Percentiles rank a stretch among this genome's conserved stretches.
phyloP scores from a whole-genome alignment of 2,329 filamentous ascomycete species.

The Cladosporium sp. region DNA sequence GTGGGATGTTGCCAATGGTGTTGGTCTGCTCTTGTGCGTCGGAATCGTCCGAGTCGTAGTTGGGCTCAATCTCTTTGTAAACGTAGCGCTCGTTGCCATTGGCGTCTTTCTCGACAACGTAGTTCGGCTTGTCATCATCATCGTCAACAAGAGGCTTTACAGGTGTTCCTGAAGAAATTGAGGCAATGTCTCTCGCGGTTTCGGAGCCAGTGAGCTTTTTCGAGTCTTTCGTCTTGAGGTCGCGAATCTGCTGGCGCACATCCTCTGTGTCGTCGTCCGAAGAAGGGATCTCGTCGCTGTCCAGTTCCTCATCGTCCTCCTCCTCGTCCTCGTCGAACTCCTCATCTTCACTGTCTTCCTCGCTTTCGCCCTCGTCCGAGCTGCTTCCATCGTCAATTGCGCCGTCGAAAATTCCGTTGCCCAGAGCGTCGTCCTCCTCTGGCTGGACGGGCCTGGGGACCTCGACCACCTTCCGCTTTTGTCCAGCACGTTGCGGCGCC shows the following conservation, averaged over 20 bases:
- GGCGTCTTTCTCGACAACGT: constrained; percentile 71
- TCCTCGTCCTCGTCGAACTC: constrained; percentile 26
- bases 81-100: constrained; percentile 89
- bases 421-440: constrained; percentile 37
- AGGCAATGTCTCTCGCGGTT: constrained; percentile 28
- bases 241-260: constrained; percentile 47
- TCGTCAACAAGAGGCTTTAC: constrained; percentile 26
- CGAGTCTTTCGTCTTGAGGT: constrained; percentile 39
- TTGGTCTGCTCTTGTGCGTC: constrained; percentile 78
- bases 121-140: constrained; percentile 48
- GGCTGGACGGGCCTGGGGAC: constrained; percentile 32
- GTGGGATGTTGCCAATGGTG: constrained; percentile 91
- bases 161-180: constrained; percentile 25
- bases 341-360: constrained; percentile 36
- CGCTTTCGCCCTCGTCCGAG: constrained; percentile 31
- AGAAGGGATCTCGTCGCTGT: constrained; percentile 43
- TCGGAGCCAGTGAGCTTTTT: constrained; percentile 32
- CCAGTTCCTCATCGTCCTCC: constrained; percentile 39
- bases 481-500: constrained; percentile 36
- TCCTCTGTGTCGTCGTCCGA: constrained; percentile 43
- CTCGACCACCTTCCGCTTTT: constrained; percentile 48
- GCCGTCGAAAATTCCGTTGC: constrained; percentile 43
- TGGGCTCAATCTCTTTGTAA: constrained; percentile 89
- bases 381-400: constrained; percentile 36
- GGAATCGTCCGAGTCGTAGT: constrained; percentile 94